These are phyloP conservation scores for Hirsutella minnesotensis DNA, from an alignment of 2,329 filamentous ascomycete species.

Conservation along the genomic window DNA sequence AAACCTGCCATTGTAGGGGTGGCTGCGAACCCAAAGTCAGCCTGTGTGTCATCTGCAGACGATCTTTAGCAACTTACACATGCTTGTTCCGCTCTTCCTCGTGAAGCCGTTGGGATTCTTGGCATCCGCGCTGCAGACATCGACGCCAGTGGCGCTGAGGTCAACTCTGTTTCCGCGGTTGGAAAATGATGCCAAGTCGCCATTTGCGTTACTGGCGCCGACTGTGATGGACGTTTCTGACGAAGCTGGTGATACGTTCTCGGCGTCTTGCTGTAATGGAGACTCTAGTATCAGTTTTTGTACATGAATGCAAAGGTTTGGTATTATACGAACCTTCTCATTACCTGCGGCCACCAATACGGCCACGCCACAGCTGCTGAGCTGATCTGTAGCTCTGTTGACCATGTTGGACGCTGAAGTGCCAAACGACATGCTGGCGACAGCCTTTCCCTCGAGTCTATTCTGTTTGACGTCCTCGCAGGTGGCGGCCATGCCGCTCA, in stretches of 20 bases:
- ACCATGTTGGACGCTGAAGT: slow-evolving; percentile 35
- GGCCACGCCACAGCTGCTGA: slow-evolving; percentile 39
- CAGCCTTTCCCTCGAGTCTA: slow-evolving; percentile 36
- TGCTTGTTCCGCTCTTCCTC: slow-evolving; percentile 43
- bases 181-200: slow-evolving; percentile 40
- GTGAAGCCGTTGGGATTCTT: slow-evolving; percentile 18
- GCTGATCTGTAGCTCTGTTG: slow-evolving; percentile 41
- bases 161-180: slow-evolving; percentile 45
- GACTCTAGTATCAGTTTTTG: background rate
- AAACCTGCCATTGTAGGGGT: background rate
- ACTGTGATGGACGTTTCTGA: slow-evolving; percentile 46
- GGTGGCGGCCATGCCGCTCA: slow-evolving; percentile 48
- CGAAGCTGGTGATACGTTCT: slow-evolving; percentile 40
- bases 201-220: slow-evolving; percentile 42
- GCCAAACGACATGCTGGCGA: slow-evolving; percentile 54
- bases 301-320: background rate
- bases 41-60: background rate
- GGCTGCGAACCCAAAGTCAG: background rate
- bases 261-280: slow-evolving; percentile 29
- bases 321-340: slow-evolving; percentile 26
- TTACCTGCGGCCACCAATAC: slow-evolving; percentile 51
- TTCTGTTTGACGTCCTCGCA: slow-evolving; percentile 30
- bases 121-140: slow-evolving; percentile 33
- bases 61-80: slow-evolving; percentile 26
- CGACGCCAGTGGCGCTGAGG: slow-evolving; percentile 44